Base-by-base conservation (phyloP, 495 filamentous ascomycete genomes). In the Recurvomyces mirabilis region DNA sequence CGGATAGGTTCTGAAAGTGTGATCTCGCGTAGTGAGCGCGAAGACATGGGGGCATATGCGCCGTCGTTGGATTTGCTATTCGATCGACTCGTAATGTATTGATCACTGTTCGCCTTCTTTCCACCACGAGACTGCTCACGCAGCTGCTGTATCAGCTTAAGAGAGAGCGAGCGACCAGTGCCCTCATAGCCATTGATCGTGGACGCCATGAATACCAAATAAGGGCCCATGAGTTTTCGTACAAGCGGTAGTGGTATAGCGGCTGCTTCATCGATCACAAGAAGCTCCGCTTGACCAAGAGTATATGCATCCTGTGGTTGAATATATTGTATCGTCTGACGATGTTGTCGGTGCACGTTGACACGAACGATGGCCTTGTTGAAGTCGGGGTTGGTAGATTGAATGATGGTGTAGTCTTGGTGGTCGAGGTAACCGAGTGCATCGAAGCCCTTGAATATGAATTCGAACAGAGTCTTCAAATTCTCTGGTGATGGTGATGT, bases 171-270 rank as follows among this genome's bases (percentile, higher is more conserved):
- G 29, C 93, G 75, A 23, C 93, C 93, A 2, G 93, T 99, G 50
- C 93, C 93, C 66, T 99, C 93, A 58, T 99, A 99, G 41, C 93
- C 93, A 56, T 94, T 96, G 65, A 99, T 94, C 12, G 93, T 99
- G 1, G 91, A 96, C 3, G 93, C 87, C 93, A 99, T 99, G 67
- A 99, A 99, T 3, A 96, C 87, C 18, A 96, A 69, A 62, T 96
- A 99, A n/a, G 88, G 91, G 0, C 93, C 91, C 75, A 99, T 84
- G 23, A 99, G 71, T 60, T 94, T 95, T 49, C 80, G 74, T 11
- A 96, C 91, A 32, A 95, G 64, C 6, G 91, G 91, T 9, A 99
- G 65, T 3, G 93, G 93, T 35, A 99, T 99, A 1, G 93, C 93
- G 6, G 93, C 93, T 12, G 93, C 93, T 61, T 99, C 93, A 66